These are phyloP conservation scores for Monascus ruber DNA, from an alignment of 2,329 filamentous ascomycete genomes.

Conservation along the genomic window DNA sequence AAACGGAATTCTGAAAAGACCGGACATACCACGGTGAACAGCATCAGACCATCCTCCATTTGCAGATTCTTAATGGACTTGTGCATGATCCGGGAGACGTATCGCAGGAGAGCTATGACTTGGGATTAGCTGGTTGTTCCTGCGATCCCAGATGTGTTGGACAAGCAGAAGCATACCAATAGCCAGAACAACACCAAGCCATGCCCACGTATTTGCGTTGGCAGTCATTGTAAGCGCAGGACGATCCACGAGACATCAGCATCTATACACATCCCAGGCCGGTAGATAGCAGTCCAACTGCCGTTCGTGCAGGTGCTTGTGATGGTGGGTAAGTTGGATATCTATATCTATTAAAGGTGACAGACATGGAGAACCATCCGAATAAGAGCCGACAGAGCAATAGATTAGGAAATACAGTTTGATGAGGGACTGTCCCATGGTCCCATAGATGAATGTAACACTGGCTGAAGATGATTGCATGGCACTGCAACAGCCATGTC, in stretches of 20 bases:
- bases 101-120: neutral
- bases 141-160: neutral
- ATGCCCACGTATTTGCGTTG: neutral
- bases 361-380: neutral
- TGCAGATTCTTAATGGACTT: slow-evolving; percentile 39
- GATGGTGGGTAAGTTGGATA: neutral
- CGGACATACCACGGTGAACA: slow-evolving; percentile 33
- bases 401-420: neutral
- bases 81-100: slow-evolving; percentile 29
- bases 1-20: neutral
- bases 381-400: neutral
- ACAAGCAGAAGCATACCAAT: neutral
- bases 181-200: neutral
- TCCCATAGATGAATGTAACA: neutral
- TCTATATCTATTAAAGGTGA: neutral
- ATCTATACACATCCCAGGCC: neutral
- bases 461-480: too few relatives aligned
- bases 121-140: neutral
- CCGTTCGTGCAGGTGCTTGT: neutral
- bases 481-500: too few relatives aligned
- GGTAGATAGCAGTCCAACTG: neutral
- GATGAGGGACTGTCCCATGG: neutral
- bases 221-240: neutral
- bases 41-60: slow-evolving; percentile 48
- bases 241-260: neutral